Conservation (phyloP, 2,329 filamentous ascomycete genomes). For the Calonectria pauciramosa region DNA sequence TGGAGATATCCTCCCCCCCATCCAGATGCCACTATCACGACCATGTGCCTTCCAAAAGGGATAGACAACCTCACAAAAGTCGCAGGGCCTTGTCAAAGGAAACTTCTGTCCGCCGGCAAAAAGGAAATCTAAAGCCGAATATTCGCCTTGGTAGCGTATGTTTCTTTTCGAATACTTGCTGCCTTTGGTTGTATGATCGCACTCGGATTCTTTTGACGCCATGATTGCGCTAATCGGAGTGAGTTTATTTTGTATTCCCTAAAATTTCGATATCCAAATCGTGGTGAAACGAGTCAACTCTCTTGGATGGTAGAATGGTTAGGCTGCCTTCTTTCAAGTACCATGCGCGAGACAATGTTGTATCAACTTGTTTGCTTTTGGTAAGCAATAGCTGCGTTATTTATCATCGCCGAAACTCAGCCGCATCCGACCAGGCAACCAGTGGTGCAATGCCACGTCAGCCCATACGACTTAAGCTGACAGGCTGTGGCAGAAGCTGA, state of each 20-base stretch:
- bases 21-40: background rate
- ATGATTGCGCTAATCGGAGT: background rate
- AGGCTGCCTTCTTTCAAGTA: background rate
- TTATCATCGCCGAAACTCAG: background rate
- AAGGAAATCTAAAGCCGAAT: background rate
- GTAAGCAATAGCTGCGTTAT: too few relatives aligned
- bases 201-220: background rate
- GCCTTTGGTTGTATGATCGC: background rate
- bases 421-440: background rate
- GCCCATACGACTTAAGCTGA: background rate
- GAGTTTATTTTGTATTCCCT: background rate
- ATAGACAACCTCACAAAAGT: background rate
- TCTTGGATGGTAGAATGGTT: background rate
- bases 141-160: background rate
- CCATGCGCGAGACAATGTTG: background rate
- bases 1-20: background rate
- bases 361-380: too few relatives aligned
- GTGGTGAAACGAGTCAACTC: background rate
- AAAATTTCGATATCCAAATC: background rate
- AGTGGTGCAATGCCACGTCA: background rate
- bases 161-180: background rate
- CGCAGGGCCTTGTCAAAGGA: background rate
- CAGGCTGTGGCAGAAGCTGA: background rate
- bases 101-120: background rate
- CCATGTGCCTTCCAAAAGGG: background rate